Base-by-base conservation (phyloP, 345 rosid genomes). In the Raphanus raphanistrum region DNA sequence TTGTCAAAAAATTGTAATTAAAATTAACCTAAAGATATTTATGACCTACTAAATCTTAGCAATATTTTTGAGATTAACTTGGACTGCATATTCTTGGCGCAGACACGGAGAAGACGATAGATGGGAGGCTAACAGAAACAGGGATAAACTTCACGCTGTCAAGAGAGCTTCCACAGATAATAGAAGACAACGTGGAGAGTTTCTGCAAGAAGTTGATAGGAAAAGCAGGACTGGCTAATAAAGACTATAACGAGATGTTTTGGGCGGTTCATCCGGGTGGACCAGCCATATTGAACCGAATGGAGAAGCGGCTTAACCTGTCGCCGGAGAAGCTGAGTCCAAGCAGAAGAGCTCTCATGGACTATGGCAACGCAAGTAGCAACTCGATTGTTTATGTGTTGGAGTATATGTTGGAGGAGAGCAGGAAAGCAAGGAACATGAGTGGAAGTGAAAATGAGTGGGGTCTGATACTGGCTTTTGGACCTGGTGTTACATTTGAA, bases 241-340 rank as follows among this genome's bases (percentile, higher is more conserved):
- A 81, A 55, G 93, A 89, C 68, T 95, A 91, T 33, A 91, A 91
- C 81, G 79, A 85, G 73, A 58, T 95, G 76, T 95, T 92, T 70
- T 95, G 99, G 99, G 98, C 96, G 9, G 98, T 95, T 75, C 98
- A 95, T 84, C 98, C 98, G 1, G 99, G 99, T 0, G 99, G 98
- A 8, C 99, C 99, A 4, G 99, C 98, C 29, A 95, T 95, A 67
- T 76, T 95, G 85, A 91, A 95, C 76, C 76, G 96, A 45, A 77
- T 92, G 60, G 99, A 95, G 25, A 92, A 90, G 82, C 80, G 97
- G 66, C 87, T 95, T 0, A 83, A 87, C 35, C 80, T 95, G 85
- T 66, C 70, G 12, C 97, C 98, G 0, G 91, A 90, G 72, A 95
- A 91, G 80, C 84, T 95, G 58, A 88, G 68, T 70, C 85, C 96